These are phyloP conservation scores for Dioscorea cayenensis DNA, from an alignment of 116 monocot species.

Conservation along the genomic window DNA sequence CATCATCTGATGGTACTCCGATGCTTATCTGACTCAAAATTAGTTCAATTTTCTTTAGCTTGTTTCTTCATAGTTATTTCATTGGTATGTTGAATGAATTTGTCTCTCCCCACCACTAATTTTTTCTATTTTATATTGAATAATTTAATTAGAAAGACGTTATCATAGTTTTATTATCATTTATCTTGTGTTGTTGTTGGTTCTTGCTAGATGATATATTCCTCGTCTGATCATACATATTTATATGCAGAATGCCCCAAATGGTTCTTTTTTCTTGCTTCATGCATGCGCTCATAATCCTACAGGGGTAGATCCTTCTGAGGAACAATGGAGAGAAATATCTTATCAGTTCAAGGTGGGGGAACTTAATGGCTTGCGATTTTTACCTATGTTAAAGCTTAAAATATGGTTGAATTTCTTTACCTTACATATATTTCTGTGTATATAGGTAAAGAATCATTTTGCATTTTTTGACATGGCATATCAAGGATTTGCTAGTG, in stretches of 20 bases:
- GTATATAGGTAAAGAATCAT: constrained; percentile 80
- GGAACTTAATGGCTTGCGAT: background rate
- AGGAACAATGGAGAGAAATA: constrained; percentile 97
- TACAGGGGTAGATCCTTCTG: constrained; percentile 96
- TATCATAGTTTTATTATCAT: background rate
- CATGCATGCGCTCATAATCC: constrained; percentile 99
- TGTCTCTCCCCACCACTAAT: too few relatives aligned
- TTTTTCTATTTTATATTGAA: background rate
- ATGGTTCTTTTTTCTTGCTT: constrained; percentile 97
- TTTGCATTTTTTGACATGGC: constrained; percentile 99
- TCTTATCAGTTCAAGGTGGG: constrained; percentile 90
- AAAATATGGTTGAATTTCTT: background rate
- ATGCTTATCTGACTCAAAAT: too few relatives aligned
- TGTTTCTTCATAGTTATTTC: too few relatives aligned
- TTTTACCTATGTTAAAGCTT: background rate
- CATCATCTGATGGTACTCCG: too few relatives aligned
- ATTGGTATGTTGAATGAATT: too few relatives aligned
- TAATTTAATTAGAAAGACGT: background rate
- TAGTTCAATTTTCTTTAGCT: too few relatives aligned
- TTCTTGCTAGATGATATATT: background rate
- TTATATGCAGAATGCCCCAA: constrained; percentile 81
- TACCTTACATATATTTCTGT: background rate
- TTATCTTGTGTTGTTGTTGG: background rate
- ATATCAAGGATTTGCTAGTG: constrained; percentile 99
- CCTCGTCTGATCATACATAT: background rate